Percentiles rank a stretch among this genome's conserved stretches.
phyloP scores from a whole-genome alignment of 2,329 filamentous ascomycete genomes.

The Cladosporium sp. region DNA sequence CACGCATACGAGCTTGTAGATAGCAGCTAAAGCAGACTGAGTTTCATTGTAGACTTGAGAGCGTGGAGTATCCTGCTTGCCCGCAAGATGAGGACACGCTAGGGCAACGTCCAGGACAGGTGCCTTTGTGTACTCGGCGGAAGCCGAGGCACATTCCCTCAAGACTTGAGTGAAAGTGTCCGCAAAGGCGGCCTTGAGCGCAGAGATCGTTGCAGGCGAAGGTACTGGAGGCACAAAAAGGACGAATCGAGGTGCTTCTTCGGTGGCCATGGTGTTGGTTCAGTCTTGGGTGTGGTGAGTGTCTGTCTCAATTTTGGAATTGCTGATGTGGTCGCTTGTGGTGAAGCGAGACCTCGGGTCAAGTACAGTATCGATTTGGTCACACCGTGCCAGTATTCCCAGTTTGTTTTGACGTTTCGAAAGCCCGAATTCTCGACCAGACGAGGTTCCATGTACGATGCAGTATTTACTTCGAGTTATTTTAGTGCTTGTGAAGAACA shows the following conservation, averaged over 20 bases:
- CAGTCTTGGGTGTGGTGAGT: background rate
- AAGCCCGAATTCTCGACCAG: background rate
- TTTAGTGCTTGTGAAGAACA: conserved; percentile 5
- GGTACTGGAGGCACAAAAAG: conserved; percentile 49
- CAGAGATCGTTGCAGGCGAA: conserved; percentile 39
- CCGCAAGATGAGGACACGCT: conserved; percentile 61
- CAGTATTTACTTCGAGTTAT: background rate
- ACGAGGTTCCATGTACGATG: background rate
- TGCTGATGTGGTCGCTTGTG: background rate
- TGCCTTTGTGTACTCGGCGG: conserved; percentile 31
- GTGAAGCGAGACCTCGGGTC: background rate
- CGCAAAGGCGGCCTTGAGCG: conserved; percentile 46
- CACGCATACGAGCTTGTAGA: conserved; percentile 76
- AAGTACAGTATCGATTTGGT: background rate
- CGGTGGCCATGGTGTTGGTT: conserved; percentile 20
- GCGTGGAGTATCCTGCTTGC: conserved; percentile 49
- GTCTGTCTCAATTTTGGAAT: background rate
- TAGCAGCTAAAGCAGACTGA: conserved; percentile 70
- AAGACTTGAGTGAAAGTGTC: conserved; percentile 45
- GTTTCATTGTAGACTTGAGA: conserved; percentile 64
- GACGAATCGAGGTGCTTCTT: conserved; percentile 35
- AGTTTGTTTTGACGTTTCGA: background rate
- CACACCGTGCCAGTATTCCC: background rate
- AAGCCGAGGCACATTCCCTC: conserved; percentile 41
- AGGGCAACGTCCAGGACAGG: conserved; percentile 62